These are phyloP conservation scores for Helminthosporium solani DNA, from an alignment of 2,329 filamentous ascomycete species.

Conservation along the genomic window DNA sequence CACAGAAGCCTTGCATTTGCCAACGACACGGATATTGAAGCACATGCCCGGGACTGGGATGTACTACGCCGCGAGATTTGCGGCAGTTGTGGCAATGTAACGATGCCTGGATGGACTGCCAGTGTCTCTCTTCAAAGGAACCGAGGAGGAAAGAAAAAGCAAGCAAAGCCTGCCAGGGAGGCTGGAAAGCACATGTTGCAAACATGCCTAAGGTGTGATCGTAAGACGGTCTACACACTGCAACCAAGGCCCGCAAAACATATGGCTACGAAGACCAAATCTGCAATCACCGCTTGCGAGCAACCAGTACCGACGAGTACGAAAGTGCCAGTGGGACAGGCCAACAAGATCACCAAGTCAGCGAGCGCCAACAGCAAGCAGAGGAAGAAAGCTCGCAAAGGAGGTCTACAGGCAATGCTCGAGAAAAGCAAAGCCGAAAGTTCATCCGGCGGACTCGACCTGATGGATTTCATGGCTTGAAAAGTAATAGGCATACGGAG, in stretches of 20 bases:
- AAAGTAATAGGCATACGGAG: no score
- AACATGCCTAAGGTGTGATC: constrained; percentile 34
- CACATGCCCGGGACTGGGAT: constrained; percentile 30
- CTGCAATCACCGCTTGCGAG: constrained; percentile 1
- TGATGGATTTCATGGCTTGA: constrained; percentile 57
- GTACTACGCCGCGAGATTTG: constrained; percentile 36
- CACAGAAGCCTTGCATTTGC: constrained; percentile 24
- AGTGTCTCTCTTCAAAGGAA: constrained; percentile 16
- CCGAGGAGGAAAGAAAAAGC: constrained; percentile 6
- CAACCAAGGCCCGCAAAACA: constrained; percentile 21
- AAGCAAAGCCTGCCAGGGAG: background rate
- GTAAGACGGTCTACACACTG: constrained; percentile 29
- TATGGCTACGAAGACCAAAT: constrained; percentile 10
- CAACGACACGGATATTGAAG: constrained; percentile 29
- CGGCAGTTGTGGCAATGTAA: constrained; percentile 39
- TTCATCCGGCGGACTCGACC: constrained; percentile 45
- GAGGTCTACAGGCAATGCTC: constrained; percentile 56
- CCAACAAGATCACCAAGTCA: constrained; percentile 30
- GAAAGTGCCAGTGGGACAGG: constrained; percentile 6
- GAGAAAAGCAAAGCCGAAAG: constrained; percentile 46
- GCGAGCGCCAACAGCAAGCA: constrained; percentile 55
- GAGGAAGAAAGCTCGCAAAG: constrained; percentile 56
- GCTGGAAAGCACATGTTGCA: constrained; percentile 26
- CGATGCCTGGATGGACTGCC: constrained; percentile 43
- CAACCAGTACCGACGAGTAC: constrained; percentile 1